These are phyloP conservation scores for Sutorius eximius DNA, from an alignment of 1,284 basidiomycete species.

Conservation along the genomic window DNA sequence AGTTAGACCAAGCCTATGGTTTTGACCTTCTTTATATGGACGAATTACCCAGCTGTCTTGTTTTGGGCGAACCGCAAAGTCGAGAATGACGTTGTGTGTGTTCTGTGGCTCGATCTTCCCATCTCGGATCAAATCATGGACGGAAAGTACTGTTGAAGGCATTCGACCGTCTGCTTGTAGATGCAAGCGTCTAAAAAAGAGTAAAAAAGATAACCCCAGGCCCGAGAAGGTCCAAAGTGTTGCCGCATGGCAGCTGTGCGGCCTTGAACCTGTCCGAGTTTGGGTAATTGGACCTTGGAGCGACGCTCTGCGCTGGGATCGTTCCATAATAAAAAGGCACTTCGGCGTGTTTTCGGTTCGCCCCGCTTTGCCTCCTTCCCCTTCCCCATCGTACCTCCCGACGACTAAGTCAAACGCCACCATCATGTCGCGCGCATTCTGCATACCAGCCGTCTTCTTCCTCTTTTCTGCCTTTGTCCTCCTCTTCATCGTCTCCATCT, in stretches of 20 bases:
- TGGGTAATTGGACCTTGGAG: background rate
- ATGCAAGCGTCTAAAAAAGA: background rate
- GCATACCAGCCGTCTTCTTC: conserved; percentile 63
- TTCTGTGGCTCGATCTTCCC: background rate
- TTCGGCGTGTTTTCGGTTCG: background rate
- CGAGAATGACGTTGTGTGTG: background rate
- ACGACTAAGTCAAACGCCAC: background rate
- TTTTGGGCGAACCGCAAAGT: background rate
- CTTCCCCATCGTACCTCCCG: conserved; percentile 3
- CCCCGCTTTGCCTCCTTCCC: conserved; percentile 7
- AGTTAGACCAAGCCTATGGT: too few relatives aligned
- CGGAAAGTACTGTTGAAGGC: too few relatives aligned
- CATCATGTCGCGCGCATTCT: conserved; percentile 56
- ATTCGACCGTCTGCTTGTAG: too few relatives aligned
- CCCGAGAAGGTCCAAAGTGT: background rate
- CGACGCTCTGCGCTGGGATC: background rate
- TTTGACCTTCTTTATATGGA: background rate
- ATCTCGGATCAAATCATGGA: background rate
- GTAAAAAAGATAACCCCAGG: background rate
- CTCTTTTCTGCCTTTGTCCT: conserved; percentile 64
- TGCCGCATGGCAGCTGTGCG: background rate
- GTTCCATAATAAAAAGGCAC: conserved; percentile 21
- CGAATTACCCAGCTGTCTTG: background rate
- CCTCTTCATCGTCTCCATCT: conserved; percentile 65
- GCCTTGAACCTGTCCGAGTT: conserved; percentile 1